phyloP scores from a whole-genome alignment of 1,284 basidiomycete genomes.

The Inonotus obliquus region DNA sequence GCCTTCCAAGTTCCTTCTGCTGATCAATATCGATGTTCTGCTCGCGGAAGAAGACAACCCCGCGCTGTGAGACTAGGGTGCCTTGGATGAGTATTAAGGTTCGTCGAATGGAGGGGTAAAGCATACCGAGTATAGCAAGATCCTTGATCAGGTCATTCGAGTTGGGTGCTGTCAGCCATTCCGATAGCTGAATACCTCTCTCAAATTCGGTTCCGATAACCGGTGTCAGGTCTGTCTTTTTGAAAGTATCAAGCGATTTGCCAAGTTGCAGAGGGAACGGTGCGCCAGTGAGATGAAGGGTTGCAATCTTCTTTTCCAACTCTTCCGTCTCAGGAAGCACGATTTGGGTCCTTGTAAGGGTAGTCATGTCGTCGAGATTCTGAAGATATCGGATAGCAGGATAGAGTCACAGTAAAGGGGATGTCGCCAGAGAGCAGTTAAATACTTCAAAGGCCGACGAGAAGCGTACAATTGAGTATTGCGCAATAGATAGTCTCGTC shows the following conservation, averaged over 20 bases:
- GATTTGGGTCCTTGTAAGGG: conserved; percentile 7
- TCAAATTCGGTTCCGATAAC: conserved; percentile 38
- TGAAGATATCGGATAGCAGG: background rate
- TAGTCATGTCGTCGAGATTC: background rate
- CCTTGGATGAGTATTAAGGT: background rate
- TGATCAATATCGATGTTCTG: conserved; percentile 44
- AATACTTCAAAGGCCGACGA: background rate
- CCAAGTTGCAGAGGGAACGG: conserved; percentile 14
- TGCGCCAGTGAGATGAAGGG: conserved; percentile 10
- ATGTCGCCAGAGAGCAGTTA: background rate
- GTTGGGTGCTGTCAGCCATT: conserved; percentile 35
- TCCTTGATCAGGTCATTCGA: conserved; percentile 41
- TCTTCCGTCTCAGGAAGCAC: conserved; percentile 13
- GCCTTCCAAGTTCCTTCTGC: conserved; percentile 40
- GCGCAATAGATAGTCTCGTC: background rate
- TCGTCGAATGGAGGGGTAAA: background rate
- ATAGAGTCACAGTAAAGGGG: background rate
- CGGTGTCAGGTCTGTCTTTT: conserved; percentile 28
- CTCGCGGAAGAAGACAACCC: conserved; percentile 68
- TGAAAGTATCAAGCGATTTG: conserved; percentile 12
- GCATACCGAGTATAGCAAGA: conserved; percentile 41
- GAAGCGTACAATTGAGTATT: background rate
- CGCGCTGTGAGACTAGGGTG: conserved; percentile 49
- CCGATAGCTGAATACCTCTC: conserved; percentile 33
- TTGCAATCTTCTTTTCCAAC: conserved; percentile 1